Evolutionary conservation across 2,329 filamentous ascomycete species (phyloP).

Genomic region (Hymenotorrendiella dingleyae): DNA sequence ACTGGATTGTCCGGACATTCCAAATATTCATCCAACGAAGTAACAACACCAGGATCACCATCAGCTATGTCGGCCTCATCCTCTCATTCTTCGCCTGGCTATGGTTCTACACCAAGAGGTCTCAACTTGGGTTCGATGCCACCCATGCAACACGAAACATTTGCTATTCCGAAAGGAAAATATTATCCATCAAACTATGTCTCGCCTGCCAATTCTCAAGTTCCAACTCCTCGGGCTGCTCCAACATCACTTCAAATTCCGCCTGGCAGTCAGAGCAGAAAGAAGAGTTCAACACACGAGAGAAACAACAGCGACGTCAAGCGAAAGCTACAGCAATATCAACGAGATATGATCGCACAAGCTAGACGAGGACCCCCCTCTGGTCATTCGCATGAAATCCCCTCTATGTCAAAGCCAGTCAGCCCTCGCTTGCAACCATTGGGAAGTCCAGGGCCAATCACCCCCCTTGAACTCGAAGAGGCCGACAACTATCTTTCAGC

Average conservation of each 20-base stretch:
- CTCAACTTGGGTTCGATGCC: constrained; percentile 9
- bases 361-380: constrained; percentile 41
- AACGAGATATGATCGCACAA: constrained; percentile 56
- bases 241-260: constrained; percentile 25
- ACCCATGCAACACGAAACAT: constrained; percentile 6
- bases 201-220: constrained; percentile 26
- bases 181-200: constrained; percentile 60
- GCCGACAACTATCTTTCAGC: constrained; percentile 24
- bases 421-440: constrained; percentile 47
- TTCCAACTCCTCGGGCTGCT: constrained; percentile 16
- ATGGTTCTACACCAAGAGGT: constrained; percentile 8
- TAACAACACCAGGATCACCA: constrained; percentile 5
- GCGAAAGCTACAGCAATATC: constrained; percentile 50
- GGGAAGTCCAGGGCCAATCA: constrained; percentile 55
- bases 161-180: constrained; percentile 49
- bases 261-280: constrained; percentile 21
- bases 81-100: constrained; percentile 31
- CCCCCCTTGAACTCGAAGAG: constrained; percentile 51
- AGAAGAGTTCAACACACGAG: constrained; percentile 32
- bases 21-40: neutral
- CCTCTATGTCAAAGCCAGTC: constrained; percentile 36
- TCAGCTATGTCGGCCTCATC: constrained; percentile 20
- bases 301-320: constrained; percentile 43
- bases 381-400: constrained; percentile 24
- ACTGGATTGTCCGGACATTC: neutral